Base-by-base conservation (phyloP, 2,329 filamentous ascomycete species). In the Mariannaea sp. region DNA sequence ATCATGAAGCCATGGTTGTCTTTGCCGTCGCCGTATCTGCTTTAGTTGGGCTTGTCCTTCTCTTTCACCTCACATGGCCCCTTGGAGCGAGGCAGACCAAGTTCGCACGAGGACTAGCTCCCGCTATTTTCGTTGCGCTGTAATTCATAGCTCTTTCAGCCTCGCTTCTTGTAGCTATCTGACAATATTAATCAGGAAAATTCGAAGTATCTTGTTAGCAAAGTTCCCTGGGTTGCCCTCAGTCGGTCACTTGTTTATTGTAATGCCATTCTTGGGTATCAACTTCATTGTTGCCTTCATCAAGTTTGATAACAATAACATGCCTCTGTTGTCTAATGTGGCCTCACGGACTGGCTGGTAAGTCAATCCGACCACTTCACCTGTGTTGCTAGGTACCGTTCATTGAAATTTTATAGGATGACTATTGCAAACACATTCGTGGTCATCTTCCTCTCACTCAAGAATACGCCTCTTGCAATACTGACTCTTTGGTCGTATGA, bases 401-500 rank as follows among this genome's bases (percentile, higher is more conserved):
- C 36, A 16, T 12, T 22, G 50, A 30, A n/a, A n/a, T 3, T 27
- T 3, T 7, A 6, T 22, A 77, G 75, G 75, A 65, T 77, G 52
- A 65, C 70, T 1, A 58, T 75, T 13, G 64, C 56, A 9, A 85
- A 85, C 59, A 65, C 83, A 24, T 68, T 73, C 10, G 68, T 86
- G 13, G 73, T 82, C 10, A 71, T 83, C 10, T 78, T 84, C 42
- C 69, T 86, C 13, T 74, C 78, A 1, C 70, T 85, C 35, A 84
- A 84, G 60, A 84, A 85, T 61, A 85, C 82, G 0, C 83, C 82
- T 0, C 65, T 85, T 14, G 77, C 77, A 0, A 76, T 77, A 53
- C 58, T 86, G 9, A 79, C 78, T 1, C 70, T 75, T 2, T 80
- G 78, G 61, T 84, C 81, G 5, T 82, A 86, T 64, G 82, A 85